Conservation (phyloP, 192 early-diverging fungal genomes). For the Funneliformis mosseae region DNA sequence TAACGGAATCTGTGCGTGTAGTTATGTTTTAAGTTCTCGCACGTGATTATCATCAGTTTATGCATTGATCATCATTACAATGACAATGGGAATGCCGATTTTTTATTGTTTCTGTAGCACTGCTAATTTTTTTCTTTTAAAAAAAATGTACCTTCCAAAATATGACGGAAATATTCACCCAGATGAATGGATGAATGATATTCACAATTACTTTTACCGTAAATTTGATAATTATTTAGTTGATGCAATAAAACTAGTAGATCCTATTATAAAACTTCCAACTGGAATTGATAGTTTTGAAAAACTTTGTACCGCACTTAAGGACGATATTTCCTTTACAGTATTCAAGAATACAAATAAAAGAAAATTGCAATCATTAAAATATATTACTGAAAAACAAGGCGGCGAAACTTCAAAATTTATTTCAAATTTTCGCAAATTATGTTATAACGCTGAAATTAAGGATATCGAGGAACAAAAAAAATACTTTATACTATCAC, state of each 20-base stretch:
- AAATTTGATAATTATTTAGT: no score
- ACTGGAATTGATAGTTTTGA: neutral
- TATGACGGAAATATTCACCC: neutral
- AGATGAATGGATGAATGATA: neutral
- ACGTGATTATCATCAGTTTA: no score
- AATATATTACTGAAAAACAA: neutral
- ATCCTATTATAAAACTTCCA: neutral
- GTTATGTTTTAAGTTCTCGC: no score
- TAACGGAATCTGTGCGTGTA: no score
- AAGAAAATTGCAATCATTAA: neutral
- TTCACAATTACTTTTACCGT: neutral
- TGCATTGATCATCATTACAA: no score
- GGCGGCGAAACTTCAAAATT: neutral
- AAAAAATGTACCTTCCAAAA: neutral
- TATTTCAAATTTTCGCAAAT: neutral
- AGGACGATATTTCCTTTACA: neutral
- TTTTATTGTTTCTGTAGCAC: no score
- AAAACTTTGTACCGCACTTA: neutral
- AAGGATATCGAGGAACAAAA: neutral
- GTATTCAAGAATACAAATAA: neutral
- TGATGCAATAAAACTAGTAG: no score
- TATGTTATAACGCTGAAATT: neutral
- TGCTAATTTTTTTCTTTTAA: no score
- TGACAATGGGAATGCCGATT: no score
- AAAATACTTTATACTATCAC: neutral